A percentile compares a stretch with the other conserved stretches of the same genome.
Conservation (phyloP, 305 asterid species). For the Solanum hybrid region DNA sequence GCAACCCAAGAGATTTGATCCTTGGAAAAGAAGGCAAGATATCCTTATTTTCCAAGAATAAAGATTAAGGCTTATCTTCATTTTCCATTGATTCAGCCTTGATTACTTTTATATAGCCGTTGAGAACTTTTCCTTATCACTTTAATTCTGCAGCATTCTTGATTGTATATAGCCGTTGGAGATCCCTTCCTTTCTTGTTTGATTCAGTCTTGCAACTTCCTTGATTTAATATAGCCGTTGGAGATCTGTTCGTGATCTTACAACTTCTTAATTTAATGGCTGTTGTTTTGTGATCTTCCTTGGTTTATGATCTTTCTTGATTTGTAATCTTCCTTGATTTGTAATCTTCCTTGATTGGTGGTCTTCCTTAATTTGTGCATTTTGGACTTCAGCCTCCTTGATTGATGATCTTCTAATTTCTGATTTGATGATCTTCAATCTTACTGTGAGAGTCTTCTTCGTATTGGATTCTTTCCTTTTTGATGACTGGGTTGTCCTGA, state of each 20-base stretch:
- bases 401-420: not conserved
- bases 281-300: not conserved
- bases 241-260: not conserved
- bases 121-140: not conserved
- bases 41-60: not conserved
- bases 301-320: too few species aligned
- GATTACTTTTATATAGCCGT: not conserved
- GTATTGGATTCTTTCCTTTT: too few species aligned
- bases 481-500: not conserved
- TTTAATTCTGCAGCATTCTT: too few species aligned
- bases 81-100: not conserved
- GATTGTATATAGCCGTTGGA: not conserved
- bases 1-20: not conserved
- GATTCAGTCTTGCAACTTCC: not conserved
- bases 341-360: too few species aligned
- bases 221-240: not conserved
- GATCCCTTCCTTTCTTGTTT: not conserved
- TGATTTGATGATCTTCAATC: too few species aligned
- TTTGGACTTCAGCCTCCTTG: too few species aligned
- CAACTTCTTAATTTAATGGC: not conserved
- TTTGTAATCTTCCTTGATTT: not conserved
- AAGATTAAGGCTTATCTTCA: not conserved
- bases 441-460: too few species aligned
- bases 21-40: not conserved
- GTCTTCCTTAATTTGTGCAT: too few species aligned